Conservation (phyloP, 176 grass and related monocot genomes). For the Luzula sylvatica region DNA sequence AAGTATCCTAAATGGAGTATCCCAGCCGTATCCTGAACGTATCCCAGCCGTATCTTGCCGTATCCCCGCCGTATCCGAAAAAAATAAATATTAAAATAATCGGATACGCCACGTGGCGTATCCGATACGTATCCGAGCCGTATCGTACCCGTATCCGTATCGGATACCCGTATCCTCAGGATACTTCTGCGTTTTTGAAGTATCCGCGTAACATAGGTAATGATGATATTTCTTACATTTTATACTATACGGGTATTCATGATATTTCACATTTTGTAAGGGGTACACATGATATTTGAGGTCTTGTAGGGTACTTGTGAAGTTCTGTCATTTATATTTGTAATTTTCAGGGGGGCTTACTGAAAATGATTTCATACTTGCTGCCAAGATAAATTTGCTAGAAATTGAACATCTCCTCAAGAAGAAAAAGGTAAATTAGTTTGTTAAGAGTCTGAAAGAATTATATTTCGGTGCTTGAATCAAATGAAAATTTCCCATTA, state of each 20-base stretch:
- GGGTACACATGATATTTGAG: neutral
- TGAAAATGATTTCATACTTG: conserved; percentile 80
- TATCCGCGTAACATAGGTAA: too few species aligned
- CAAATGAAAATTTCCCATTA: too few species aligned
- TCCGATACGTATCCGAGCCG: too few species aligned
- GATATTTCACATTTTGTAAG: neutral
- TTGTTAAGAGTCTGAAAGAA: too few species aligned
- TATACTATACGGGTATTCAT: neutral
- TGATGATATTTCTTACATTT: neutral
- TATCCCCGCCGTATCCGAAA: too few species aligned
- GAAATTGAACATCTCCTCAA: conserved; percentile 44
- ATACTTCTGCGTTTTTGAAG: neutral
- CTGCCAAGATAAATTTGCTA: conserved; percentile 70
- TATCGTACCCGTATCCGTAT: neutral
- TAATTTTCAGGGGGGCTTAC: conserved; percentile 63
- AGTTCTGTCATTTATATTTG: neutral
- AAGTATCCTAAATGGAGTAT: too few species aligned
- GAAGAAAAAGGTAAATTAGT: conserved; percentile 32
- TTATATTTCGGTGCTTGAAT: too few species aligned
- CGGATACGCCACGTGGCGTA: too few species aligned
- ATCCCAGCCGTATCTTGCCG: too few species aligned
- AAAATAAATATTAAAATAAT: too few species aligned
- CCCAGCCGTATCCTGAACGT: too few species aligned
- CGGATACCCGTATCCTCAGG: too few species aligned
- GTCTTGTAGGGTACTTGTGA: neutral